Evolutionary conservation across 2,329 filamentous ascomycete species (phyloP), one percentile per base, ranked within the genome.

Genomic region (Fusarium sp.): DNA sequence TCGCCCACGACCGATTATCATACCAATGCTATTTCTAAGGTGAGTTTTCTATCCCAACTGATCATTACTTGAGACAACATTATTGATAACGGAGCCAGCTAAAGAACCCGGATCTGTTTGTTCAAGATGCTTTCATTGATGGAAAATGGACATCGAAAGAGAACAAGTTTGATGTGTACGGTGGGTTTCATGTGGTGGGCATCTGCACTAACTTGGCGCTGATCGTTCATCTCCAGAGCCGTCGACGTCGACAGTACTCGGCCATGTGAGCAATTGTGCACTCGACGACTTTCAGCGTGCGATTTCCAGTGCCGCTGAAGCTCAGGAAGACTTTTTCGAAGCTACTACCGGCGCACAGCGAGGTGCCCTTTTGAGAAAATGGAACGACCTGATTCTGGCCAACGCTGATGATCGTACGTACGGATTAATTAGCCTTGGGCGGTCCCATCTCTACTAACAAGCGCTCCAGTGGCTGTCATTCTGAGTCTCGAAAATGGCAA

Each of bases 401-500:
- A 71, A 74, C 68, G 62, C 72, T 44, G 69, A 72, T 49, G 72
- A 74, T 43, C 59, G 72, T 74, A 70, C 18, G 71, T 69, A n/a
- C n/a, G n/a, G n/a, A n/a, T n/a, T n/a, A n/a, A n/a, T n/a, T n/a
- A n/a, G n/a, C n/a, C n/a, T n/a, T n/a, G n/a, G n/a, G n/a, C n/a
- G n/a, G n/a, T n/a, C n/a, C n/a, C 26, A 53, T 23, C 44, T 13
- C 13, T 8, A 43, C 28, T 42, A 31, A 31, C 46, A 11, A n/a
- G 4, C 15, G 37, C 58, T 10, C 2, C n/a, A 74, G 72, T 82
- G 12, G 80, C 80, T 20, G 75, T 68, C 42, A 76, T 83, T 28
- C 71, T 83, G 20, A 76, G 77, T 23, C 76, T 80, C 63, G 85
- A 89, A 75, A 88, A 86, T 0, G 87, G 86, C 23, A 88, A 89